phyloP scores from a whole-genome alignment of 345 rosid species.

The Balakata baccata region DNA sequence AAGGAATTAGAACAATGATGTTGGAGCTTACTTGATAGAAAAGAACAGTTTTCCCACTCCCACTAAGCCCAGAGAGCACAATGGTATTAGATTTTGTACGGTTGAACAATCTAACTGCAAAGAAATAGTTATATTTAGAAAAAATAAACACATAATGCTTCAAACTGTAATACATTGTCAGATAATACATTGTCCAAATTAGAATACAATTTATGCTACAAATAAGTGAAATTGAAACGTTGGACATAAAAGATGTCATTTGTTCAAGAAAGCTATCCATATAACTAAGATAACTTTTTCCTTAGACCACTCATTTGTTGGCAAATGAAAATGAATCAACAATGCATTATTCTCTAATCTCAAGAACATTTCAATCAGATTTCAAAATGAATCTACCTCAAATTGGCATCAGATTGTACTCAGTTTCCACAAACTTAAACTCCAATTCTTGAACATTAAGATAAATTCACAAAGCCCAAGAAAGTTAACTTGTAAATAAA shows the following conservation, averaged over 20 bases:
- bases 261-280: background rate
- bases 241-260: background rate
- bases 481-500: background rate
- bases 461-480: background rate
- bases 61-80: conserved; percentile 74
- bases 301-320: background rate
- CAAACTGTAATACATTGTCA: background rate
- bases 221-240: background rate
- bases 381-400: background rate
- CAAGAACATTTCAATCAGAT: background rate
- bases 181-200: background rate
- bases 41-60: conserved; percentile 80
- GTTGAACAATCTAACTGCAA: conserved; percentile 52
- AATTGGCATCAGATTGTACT: background rate
- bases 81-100: conserved; percentile 63
- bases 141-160: background rate
- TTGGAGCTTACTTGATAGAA: conserved; percentile 60
- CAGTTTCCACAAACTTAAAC: conserved; percentile 1
- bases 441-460: background rate
- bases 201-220: background rate
- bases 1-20: conserved; percentile 16
- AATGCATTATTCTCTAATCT: background rate
- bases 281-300: background rate
- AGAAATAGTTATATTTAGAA: background rate
- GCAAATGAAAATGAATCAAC: background rate